Percentiles rank a stretch among this genome's conserved stretches.
phyloP scores from a whole-genome alignment of 805 yeast genomes.

The Yarrowia osloensis region DNA sequence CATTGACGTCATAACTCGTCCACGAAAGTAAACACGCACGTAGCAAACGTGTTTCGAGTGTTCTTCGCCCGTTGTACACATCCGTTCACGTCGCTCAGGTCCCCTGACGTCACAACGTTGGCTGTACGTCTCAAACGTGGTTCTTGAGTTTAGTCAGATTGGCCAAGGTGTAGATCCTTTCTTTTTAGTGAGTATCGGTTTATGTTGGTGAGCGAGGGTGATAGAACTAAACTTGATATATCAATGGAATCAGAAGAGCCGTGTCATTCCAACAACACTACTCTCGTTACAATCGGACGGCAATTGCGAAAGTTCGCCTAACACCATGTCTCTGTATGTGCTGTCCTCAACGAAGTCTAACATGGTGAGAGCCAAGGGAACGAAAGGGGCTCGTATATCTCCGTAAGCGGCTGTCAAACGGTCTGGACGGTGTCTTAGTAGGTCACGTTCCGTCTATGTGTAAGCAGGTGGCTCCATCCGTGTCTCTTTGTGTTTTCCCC shows the following conservation, averaged over 20 bases:
- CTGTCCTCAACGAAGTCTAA: constrained; percentile 9
- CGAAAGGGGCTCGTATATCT: too few species aligned
- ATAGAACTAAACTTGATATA: too few species aligned
- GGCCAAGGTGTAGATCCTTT: constrained; percentile 1
- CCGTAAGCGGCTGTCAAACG: background rate
- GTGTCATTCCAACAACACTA: background rate
- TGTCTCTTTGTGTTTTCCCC: background rate
- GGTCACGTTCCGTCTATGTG: background rate
- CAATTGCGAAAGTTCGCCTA: background rate
- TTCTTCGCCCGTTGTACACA: background rate
- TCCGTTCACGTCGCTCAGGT: background rate
- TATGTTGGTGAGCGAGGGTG: background rate
- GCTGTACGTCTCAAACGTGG: constrained; percentile 8
- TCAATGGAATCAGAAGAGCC: background rate
- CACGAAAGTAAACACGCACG: background rate
- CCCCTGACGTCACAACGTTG: constrained; percentile 19
- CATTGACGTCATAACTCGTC: background rate
- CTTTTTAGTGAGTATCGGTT: background rate
- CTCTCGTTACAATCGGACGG: too few species aligned
- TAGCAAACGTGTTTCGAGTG: background rate
- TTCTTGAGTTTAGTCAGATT: background rate
- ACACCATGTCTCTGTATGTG: background rate
- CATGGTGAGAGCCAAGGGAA: background rate
- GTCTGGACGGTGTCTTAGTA: background rate
- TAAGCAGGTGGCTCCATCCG: background rate